phyloP scores from a whole-genome alignment of 1,284 basidiomycete species.

The Ceratobasidium sp. region DNA sequence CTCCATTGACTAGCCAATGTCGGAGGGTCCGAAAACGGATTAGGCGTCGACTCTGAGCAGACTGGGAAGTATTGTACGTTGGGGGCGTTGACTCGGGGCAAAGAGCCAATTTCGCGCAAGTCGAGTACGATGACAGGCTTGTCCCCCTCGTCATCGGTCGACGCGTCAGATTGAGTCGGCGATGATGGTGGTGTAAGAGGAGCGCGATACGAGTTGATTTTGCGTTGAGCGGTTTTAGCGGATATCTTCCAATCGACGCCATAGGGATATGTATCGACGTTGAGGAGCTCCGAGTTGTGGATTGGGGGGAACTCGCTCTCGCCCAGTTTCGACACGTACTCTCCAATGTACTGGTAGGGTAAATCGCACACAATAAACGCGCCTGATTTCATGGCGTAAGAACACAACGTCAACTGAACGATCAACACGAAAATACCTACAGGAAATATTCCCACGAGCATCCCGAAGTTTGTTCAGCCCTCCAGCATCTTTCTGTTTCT shows the following conservation, averaged over 20 bases:
- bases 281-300: constrained; percentile 27
- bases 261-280: constrained; percentile 22
- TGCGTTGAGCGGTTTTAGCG: constrained; percentile 4
- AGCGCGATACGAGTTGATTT: not conserved
- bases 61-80: not conserved
- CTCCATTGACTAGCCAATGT: constrained; percentile 13
- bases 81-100: not conserved
- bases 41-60: not conserved
- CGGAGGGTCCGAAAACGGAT: constrained; percentile 14
- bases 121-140: constrained; percentile 9
- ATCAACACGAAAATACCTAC: constrained; percentile 11
- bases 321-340: constrained; percentile 30
- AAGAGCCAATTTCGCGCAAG: constrained; percentile 1
- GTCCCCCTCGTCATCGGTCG: not conserved
- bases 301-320: constrained; percentile 20
- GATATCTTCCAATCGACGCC: constrained; percentile 32
- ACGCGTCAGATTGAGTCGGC: constrained; percentile 1
- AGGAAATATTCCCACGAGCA: constrained; percentile 15
- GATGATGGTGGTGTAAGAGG: constrained; percentile 20
- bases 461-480: constrained; percentile 7
- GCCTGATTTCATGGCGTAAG: too few relatives aligned
- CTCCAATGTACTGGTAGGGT: constrained; percentile 33
- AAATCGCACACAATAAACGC: constrained; percentile 36
- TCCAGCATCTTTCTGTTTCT: constrained; percentile 15
- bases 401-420: too few relatives aligned